Evolutionary conservation across 441 rosid genomes (phyloP), one percentile per base, ranked within the genome.

Genomic region (Populus hybrid): DNA sequence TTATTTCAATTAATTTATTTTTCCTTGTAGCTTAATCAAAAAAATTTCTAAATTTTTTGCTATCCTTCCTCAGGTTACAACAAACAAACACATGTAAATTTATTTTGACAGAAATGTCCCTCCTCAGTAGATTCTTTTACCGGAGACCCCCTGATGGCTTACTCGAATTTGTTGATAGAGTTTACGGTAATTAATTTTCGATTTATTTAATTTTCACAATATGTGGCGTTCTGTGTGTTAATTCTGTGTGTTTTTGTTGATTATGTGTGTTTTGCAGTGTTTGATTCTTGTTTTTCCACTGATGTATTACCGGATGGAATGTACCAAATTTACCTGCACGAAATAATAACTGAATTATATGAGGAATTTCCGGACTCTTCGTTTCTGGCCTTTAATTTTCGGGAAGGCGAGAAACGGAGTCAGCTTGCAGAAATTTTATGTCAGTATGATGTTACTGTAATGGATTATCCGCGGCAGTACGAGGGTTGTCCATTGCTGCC

Each of bases 401-500:
- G 97, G 1, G 94, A 93, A 84, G 99, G 99, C 6, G 95, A 89
- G 84, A 92, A 89, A 67, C 78, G 79, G 79, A 93, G 96, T 67
- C 88, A 89, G 66, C 90, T 95, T 76, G 90, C 95, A 0, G 90
- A 90, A 66, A 89, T 88, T 69, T 73, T 93, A 4, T 89, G 92
- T 77, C 89, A 90, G 59, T 93, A 89, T 70, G 99, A 93, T 83
- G 94, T 92, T 31, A 89, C 98, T 4, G 92, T 93, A 21, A 29
- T 29, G 31, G 31, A 29, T 29, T 29, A 29, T 29, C 31, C 31
- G 31, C 31, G 31, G 31, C 31, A 95, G 70, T 95, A 91, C 3
- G 99, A 95, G 87, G 98, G 98, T 71, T 93, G 98, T 72, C 99
- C 98, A 21, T 80, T 95, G 68, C 94, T 95, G 3, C 95, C 99